Conservation (phyloP, 257 asterid species). For the Salvia hispanica region DNA sequence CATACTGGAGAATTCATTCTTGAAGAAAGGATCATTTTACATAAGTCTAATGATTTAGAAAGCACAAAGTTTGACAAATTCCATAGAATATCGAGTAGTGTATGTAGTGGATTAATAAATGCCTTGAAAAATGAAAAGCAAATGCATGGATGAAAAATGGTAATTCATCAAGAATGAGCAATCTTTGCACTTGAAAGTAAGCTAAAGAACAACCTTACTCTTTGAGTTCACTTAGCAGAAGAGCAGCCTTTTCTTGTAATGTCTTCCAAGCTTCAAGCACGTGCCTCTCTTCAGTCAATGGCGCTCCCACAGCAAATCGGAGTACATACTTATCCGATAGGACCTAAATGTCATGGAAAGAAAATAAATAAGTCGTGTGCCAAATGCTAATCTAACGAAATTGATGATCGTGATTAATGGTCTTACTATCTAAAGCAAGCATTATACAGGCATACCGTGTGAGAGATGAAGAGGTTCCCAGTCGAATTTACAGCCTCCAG, state of each 20-base stretch:
- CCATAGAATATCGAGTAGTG: neutral
- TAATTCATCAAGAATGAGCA: neutral
- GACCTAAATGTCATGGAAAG: slow-evolving; percentile 40
- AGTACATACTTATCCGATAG: slow-evolving; percentile 58
- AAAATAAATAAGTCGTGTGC: neutral
- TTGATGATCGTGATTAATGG: neutral
- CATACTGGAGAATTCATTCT: too few relatives aligned
- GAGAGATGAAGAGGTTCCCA: slow-evolving; percentile 81
- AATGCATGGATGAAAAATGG: neutral
- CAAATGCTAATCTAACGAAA: neutral
- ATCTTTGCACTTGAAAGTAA: neutral
- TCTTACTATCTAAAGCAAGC: neutral
- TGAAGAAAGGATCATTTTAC: too few relatives aligned
- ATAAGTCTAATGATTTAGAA: too few relatives aligned
- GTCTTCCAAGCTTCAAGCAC: slow-evolving; percentile 70
- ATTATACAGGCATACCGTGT: slow-evolving; percentile 61
- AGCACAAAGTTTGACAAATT: neutral
- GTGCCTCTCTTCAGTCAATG: slow-evolving; percentile 83
- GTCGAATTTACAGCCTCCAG: slow-evolving; percentile 79
- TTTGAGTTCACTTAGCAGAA: slow-evolving; percentile 32
- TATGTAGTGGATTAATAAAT: neutral
- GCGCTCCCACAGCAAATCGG: slow-evolving; percentile 80
- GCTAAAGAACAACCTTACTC: slow-evolving; percentile 18
- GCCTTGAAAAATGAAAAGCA: neutral
- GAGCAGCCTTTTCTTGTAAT: slow-evolving; percentile 69